Conservation (phyloP, 495 filamentous ascomycete genomes). For the Neurospora sp. region DNA sequence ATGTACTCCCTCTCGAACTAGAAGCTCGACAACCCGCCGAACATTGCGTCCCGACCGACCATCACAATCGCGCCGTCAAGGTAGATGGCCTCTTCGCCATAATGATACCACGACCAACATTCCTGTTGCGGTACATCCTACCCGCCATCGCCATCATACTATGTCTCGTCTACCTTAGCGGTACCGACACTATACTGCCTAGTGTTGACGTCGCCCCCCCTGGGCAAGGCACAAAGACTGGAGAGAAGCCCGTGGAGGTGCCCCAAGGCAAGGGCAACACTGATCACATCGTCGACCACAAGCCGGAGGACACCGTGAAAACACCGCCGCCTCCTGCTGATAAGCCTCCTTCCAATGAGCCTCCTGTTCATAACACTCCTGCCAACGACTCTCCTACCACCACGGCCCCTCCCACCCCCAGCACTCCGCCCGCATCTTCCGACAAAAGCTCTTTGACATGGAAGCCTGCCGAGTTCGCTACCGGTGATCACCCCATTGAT, state of each 20-base stretch:
- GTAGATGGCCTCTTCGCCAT: neutral
- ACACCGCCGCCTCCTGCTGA: neutral
- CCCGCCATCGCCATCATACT: neutral
- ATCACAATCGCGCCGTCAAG: neutral
- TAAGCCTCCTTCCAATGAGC: neutral
- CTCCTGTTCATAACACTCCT: neutral
- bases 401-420: neutral
- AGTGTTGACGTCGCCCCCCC: neutral
- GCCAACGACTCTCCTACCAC: neutral
- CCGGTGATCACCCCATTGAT: conserved; percentile 36
- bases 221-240: neutral
- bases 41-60: neutral
- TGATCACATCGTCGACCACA: neutral
- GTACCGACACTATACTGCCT: neutral
- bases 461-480: conserved; percentile 8
- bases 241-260: neutral
- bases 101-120: neutral
- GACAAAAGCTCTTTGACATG: neutral
- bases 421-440: neutral
- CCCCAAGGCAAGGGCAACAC: neutral
- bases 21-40: neutral
- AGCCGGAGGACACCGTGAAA: neutral
- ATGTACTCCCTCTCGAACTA: neutral
- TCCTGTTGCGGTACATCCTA: neutral
- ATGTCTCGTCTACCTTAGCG: neutral